These are phyloP conservation scores for Paracoccidioides brasiliensis DNA, from an alignment of 2,329 filamentous ascomycete genomes.

Conservation along the genomic window DNA sequence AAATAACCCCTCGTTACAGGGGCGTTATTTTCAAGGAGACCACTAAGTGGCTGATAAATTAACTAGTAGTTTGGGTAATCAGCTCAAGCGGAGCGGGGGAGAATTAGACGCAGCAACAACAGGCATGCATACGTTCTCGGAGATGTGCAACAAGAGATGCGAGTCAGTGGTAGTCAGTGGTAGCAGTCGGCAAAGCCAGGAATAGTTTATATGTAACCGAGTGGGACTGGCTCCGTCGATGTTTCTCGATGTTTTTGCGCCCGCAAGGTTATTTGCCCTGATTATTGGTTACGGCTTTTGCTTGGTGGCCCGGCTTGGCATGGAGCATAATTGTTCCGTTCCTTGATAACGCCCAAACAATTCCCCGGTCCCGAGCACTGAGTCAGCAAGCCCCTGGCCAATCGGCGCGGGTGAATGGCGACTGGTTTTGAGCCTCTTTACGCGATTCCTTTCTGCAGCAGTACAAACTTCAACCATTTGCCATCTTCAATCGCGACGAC, in stretches of 20 bases:
- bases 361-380: constrained; percentile 6
- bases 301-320: too few species aligned
- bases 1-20: not conserved
- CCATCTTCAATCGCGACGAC: constrained; percentile 3
- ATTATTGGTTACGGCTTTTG: not conserved
- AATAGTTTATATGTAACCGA: not conserved
- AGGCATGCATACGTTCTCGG: not conserved
- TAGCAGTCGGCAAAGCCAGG: not conserved
- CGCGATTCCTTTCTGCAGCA: not conserved
- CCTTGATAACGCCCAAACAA: constrained; percentile 5
- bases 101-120: not conserved
- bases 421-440: constrained; percentile 12
- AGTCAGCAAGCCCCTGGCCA: constrained; percentile 20
- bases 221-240: not conserved
- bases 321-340: constrained; percentile 5
- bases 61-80: too few species aligned
- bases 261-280: not conserved
- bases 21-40: not conserved
- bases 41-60: not conserved
- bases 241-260: not conserved
- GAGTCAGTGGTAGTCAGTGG: too few species aligned
- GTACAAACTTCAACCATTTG: constrained; percentile 1
- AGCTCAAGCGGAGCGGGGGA: not conserved
- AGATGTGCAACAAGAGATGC: not conserved
- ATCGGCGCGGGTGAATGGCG: constrained; percentile 21